These are phyloP conservation scores for Plenodomus tracheiphilus DNA, from an alignment of 2,329 filamentous ascomycete species.

Conservation along the genomic window DNA sequence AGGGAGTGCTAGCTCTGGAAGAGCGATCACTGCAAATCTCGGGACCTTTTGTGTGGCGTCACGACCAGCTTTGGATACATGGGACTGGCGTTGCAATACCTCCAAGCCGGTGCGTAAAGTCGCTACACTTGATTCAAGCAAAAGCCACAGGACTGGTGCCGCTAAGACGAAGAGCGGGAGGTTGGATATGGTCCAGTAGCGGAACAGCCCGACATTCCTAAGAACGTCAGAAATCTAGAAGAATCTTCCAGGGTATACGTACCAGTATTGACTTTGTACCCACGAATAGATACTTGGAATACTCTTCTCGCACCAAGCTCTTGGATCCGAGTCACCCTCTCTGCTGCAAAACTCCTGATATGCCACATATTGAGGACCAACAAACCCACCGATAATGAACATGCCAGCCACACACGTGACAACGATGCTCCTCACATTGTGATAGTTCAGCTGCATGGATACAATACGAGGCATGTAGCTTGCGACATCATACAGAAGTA, in stretches of 20 bases:
- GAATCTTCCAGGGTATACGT: constrained; percentile 39
- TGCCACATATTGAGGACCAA: constrained; percentile 74
- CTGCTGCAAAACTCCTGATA: constrained; percentile 64
- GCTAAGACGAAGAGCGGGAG: constrained; percentile 86
- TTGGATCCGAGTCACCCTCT: constrained; percentile 7
- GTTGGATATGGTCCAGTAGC: constrained; percentile 88
- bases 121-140: constrained; percentile 60
- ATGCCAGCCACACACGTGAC: constrained; percentile 68
- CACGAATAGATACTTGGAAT: constrained; percentile 88
- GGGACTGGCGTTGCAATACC: background rate
- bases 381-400: constrained; percentile 67
- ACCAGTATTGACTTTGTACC: constrained; percentile 92
- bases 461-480: constrained; percentile 46
- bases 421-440: constrained; percentile 56
- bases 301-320: constrained; percentile 75
- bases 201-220: constrained; percentile 85
- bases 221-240: constrained; percentile 8
- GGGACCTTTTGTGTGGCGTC: background rate
- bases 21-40: constrained; percentile 7
- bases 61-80: background rate
- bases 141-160: constrained; percentile 71
- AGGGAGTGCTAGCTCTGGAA: constrained; percentile 63
- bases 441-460: constrained; percentile 39
- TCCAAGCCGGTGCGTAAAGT: constrained; percentile 48
- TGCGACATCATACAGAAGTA: constrained; percentile 62